Conservation (phyloP, 495 filamentous ascomycete species). For the Penicillium coprophilum region DNA sequence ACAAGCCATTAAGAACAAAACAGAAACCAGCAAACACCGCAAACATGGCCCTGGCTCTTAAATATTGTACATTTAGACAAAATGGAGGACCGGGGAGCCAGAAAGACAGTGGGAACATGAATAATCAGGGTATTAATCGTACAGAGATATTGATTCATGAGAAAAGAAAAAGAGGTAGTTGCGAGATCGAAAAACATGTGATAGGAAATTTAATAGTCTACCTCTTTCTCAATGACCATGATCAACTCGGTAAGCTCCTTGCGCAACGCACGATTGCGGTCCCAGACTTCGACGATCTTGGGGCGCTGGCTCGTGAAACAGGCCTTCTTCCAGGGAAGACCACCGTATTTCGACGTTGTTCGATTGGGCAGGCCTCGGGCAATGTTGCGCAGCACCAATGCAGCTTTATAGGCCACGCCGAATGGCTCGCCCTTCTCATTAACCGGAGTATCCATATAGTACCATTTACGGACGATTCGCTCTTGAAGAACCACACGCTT, state of each 20-base stretch:
- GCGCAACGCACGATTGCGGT: conserved; percentile 45
- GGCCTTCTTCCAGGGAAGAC: conserved; percentile 44
- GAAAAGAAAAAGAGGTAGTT: conserved; percentile 8
- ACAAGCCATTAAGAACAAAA: background rate
- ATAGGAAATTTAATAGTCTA: conserved; percentile 34
- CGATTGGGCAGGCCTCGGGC: conserved; percentile 65
- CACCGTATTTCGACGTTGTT: conserved; percentile 31
- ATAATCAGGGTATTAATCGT: conserved; percentile 28
- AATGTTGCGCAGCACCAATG: conserved; percentile 85
- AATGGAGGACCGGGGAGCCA: conserved; percentile 1
- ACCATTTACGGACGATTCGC: conserved; percentile 44
- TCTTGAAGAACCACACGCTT: conserved; percentile 44
- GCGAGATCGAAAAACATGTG: background rate
- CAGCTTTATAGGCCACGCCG: conserved; percentile 81
- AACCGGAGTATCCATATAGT: conserved; percentile 63
- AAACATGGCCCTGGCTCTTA: background rate
- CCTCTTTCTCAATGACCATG: conserved; percentile 46
- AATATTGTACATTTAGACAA: conserved; percentile 10
- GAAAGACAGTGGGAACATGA: conserved; percentile 4
- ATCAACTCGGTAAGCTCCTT: conserved; percentile 47
- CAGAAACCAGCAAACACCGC: conserved; percentile 10
- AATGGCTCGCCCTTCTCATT: conserved; percentile 80
- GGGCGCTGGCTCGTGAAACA: conserved; percentile 43
- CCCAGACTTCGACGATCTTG: conserved; percentile 46
- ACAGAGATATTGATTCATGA: conserved; percentile 23